Conservation (phyloP, 1,284 basidiomycete genomes). For the Wolfiporia cocos region DNA sequence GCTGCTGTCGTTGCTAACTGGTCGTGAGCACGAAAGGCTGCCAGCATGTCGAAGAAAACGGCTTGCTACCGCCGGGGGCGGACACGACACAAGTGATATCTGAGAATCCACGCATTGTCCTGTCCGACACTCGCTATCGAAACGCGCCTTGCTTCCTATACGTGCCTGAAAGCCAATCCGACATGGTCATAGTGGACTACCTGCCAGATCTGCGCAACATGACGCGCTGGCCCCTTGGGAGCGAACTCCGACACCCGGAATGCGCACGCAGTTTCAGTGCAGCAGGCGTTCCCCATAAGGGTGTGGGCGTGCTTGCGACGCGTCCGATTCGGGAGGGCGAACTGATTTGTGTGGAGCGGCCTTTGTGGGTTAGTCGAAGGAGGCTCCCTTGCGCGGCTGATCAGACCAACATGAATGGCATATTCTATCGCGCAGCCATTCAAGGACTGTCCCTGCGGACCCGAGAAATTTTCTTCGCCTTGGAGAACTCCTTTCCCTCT, state of each 20-base stretch:
- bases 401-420: conserved; percentile 1
- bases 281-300: conserved; percentile 9
- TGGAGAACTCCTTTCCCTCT: conserved; percentile 3
- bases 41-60: no score
- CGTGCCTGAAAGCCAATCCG: background rate
- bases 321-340: conserved; percentile 15
- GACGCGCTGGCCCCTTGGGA: conserved; percentile 4
- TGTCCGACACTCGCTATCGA: conserved; percentile 7
- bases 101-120: conserved; percentile 3
- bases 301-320: conserved; percentile 14
- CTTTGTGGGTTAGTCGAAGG: conserved; percentile 4
- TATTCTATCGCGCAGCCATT: conserved; percentile 1
- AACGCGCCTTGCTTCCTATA: conserved; percentile 10
- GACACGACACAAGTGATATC: conserved; percentile 6
- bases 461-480: background rate
- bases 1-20: no score
- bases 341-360: conserved; percentile 12
- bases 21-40: no score
- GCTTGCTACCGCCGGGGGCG: background rate
- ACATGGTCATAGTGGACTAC: conserved; percentile 1
- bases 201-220: background rate
- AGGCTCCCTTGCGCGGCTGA: conserved; percentile 6
- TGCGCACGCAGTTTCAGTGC: background rate
- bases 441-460: background rate
- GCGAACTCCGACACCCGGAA: background rate